Percentiles rank a stretch among this genome's conserved stretches.
phyloP scores from a whole-genome alignment of 164 flowering plant genomes.

The Sedum album region DNA sequence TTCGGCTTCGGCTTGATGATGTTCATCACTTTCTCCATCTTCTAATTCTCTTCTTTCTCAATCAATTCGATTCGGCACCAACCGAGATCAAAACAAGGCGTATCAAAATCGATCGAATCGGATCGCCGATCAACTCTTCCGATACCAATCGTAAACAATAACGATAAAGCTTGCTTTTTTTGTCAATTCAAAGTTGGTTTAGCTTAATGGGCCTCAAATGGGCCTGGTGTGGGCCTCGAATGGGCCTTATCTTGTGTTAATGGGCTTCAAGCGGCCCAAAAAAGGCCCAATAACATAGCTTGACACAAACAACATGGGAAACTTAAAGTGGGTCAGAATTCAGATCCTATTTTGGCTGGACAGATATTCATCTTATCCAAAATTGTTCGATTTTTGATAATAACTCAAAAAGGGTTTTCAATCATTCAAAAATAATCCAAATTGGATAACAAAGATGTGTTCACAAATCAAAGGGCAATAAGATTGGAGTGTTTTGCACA shows the following conservation, averaged over 20 bases:
- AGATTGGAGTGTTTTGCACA: neutral
- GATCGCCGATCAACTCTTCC: neutral
- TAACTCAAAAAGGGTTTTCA: neutral
- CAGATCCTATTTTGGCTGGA: too few relatives aligned
- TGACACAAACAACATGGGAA: too few relatives aligned
- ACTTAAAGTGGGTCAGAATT: too few relatives aligned
- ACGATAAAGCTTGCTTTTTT: neutral
- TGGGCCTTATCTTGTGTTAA: too few relatives aligned
- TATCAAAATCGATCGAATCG: neutral
- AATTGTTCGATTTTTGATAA: neutral
- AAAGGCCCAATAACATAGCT: too few relatives aligned
- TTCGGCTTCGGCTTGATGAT: slow-evolving; percentile 62
- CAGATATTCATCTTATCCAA: neutral
- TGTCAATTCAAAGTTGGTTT: too few relatives aligned
- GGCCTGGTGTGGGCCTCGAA: too few relatives aligned
- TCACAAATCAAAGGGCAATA: neutral
- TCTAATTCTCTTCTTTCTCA: neutral
- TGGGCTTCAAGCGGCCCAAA: too few relatives aligned
- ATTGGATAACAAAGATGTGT: slow-evolving; percentile 1
- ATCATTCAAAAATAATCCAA: neutral
- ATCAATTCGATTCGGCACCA: neutral
- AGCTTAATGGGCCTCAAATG: too few relatives aligned
- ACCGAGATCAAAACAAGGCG: neutral
- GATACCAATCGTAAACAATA: neutral
- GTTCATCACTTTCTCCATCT: slow-evolving; percentile 64